A percentile compares a stretch with the other conserved stretches of the same genome.
Evolutionary conservation across 768 basidiomycete species (phyloP).

Genomic region (Amanita exitialis): DNA sequence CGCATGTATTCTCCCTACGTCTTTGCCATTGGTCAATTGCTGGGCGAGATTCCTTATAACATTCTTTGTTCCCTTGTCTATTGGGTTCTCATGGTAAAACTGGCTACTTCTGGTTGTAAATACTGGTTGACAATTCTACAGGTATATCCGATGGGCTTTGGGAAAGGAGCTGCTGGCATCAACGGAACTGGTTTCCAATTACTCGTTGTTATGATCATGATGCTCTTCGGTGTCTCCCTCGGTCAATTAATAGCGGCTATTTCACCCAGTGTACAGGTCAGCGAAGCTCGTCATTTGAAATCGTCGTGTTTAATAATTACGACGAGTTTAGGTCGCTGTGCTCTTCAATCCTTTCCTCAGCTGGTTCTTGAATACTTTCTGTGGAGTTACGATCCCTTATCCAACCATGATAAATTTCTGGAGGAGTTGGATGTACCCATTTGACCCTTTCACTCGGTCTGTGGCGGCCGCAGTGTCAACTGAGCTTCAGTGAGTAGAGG

Average conservation of each 20-base stretch:
- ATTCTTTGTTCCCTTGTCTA: slow-evolving; percentile 62
- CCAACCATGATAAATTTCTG: slow-evolving; percentile 57
- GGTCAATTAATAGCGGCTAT: slow-evolving; percentile 69
- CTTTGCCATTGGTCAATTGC: slow-evolving; percentile 73
- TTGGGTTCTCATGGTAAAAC: slow-evolving; percentile 61
- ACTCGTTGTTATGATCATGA: slow-evolving; percentile 59
- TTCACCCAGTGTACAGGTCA: slow-evolving; percentile 59
- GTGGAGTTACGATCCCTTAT: slow-evolving; percentile 72
- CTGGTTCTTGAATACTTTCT: slow-evolving; percentile 60
- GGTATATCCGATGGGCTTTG: slow-evolving; percentile 60
- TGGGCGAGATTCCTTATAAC: slow-evolving; percentile 75
- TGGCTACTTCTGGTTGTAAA: not conserved
- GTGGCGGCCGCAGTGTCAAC: slow-evolving; percentile 68
- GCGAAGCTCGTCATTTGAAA: slow-evolving; percentile 11
- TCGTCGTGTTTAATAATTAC: slow-evolving; percentile 12
- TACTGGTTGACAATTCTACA: slow-evolving; percentile 7
- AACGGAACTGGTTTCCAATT: slow-evolving; percentile 67
- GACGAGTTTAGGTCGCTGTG: slow-evolving; percentile 46
- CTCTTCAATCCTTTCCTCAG: slow-evolving; percentile 72
- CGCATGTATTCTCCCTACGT: slow-evolving; percentile 82
- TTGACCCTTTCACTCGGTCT: slow-evolving; percentile 61
- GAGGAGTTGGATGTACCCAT: slow-evolving; percentile 70
- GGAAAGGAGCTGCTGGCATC: slow-evolving; percentile 47
- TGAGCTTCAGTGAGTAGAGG: slow-evolving; percentile 50
- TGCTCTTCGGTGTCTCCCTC: slow-evolving; percentile 55